phyloP scores from a whole-genome alignment of 495 filamentous ascomycete species.

The Glonium stellatum region DNA sequence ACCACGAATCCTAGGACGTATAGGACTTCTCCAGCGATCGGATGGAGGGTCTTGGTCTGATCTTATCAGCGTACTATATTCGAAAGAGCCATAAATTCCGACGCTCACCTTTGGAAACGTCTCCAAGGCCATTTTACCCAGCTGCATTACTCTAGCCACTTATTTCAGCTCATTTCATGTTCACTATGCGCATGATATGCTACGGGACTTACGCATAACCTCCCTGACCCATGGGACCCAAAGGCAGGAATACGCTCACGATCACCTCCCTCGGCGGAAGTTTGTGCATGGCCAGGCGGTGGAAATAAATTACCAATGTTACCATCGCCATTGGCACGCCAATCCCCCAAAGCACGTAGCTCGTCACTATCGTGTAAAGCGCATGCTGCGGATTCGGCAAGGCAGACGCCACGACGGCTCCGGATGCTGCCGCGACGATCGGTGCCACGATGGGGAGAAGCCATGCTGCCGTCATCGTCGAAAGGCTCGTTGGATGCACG shows the following conservation, averaged over 20 bases:
- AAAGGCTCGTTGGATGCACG: conserved; percentile 34
- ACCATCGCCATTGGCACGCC: conserved; percentile 50
- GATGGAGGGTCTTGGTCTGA: conserved; percentile 40
- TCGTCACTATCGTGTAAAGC: conserved; percentile 49
- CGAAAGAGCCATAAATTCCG: neutral
- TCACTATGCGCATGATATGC: neutral
- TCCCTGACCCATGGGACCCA: conserved; percentile 55
- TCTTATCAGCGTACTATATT: neutral
- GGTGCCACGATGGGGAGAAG: conserved; percentile 54
- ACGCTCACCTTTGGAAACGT: conserved; percentile 39
- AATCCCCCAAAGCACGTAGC: conserved; percentile 55
- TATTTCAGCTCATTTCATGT: neutral
- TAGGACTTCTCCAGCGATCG: conserved; percentile 43
- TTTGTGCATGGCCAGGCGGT: conserved; percentile 51
- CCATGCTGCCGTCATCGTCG: conserved; percentile 52
- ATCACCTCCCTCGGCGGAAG: conserved; percentile 53
- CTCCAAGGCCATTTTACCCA: conserved; percentile 46
- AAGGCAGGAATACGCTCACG: conserved; percentile 54
- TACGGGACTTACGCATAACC: conserved; percentile 41
- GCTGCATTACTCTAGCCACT: conserved; percentile 40
- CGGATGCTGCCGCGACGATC: conserved; percentile 54
- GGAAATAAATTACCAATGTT: conserved; percentile 55
- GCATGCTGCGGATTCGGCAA: conserved; percentile 47
- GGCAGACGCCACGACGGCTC: conserved; percentile 48
- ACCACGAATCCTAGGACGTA: conserved; percentile 49